Base-by-base conservation (phyloP, 1,284 basidiomycete species). In the Sphaerobolus stellatus region DNA sequence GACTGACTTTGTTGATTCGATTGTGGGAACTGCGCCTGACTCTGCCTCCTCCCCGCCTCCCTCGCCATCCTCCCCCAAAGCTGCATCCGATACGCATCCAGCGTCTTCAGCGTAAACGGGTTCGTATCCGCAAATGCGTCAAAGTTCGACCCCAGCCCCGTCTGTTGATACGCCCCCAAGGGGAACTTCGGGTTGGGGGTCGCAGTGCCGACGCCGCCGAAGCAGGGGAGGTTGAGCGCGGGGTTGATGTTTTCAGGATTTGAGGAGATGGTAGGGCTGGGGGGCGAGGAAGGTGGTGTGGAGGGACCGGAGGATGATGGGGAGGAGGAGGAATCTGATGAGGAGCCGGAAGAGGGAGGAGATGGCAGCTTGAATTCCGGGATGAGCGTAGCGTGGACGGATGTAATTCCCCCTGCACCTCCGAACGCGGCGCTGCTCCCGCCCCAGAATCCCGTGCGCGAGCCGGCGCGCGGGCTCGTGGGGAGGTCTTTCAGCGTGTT, bases 401-500 rank as follows among this genome's bases (percentile, higher is more conserved):
- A 87, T 0, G 90, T 94, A 62, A 88, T 80, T 2, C 90, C 90
- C 56, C 86, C 85, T 50, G 58, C 59, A 14, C 71, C 70, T 28
- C 71, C 62, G 40, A 71, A 69, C 46, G 75, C 75, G 54, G 68
- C 58, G 44, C 47, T 53, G 46, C 59, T 55, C n/a, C 86, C 86
- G 44, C 86, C 90, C 92, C 92, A 94, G 77, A 92, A 92, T 1
- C 63, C 69, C 52, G 67, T 64, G 50, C 70, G 57, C 50, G 63
- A 69, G 48, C 71, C 75, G 57, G 82, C 67, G 52, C 79, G 75
- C 25, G 82, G 82, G 4, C 83, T 82, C 1, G 81, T 78, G 2
- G 89, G 81, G 5, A 94, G 73, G 64, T 96, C 94, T 66, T 96
- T 96, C 63, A 88, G 82, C 0, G 86, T 85, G 68, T 94, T 94